phyloP scores from a whole-genome alignment of 805 yeast genomes.

The Wickerhamiella australiensis region DNA sequence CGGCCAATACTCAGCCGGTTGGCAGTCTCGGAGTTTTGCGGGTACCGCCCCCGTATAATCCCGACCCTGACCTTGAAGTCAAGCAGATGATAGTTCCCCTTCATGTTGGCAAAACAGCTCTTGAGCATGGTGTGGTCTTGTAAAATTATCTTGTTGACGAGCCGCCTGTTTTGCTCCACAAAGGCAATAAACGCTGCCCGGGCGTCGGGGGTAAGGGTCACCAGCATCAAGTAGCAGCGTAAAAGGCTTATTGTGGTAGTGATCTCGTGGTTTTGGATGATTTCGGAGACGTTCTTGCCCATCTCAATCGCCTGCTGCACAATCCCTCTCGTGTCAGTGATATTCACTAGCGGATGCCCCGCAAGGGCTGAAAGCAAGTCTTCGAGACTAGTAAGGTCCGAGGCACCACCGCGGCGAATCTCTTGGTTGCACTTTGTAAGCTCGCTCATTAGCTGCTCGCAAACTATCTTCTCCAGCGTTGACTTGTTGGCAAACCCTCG shows the following conservation, averaged over 20 bases:
- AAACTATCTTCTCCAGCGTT: background rate
- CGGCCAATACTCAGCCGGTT: background rate
- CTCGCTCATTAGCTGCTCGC: background rate
- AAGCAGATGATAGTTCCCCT: background rate
- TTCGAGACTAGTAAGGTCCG: background rate
- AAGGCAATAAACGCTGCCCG: background rate
- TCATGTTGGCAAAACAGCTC: background rate
- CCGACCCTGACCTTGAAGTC: background rate
- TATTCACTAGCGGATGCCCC: background rate
- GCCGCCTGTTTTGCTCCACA: background rate
- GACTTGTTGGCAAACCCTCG: background rate
- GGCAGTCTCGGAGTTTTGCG: background rate
- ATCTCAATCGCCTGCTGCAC: background rate
- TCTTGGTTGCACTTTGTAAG: background rate
- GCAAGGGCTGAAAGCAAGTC: background rate
- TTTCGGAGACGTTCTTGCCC: background rate
- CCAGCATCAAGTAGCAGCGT: background rate
- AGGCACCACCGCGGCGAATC: background rate
- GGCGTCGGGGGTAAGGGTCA: background rate
- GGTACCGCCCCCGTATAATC: background rate
- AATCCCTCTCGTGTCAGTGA: background rate
- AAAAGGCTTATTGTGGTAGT: background rate
- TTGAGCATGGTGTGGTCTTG: background rate
- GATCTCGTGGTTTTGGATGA: background rate
- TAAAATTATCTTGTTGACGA: background rate